These are phyloP conservation scores for Ustilago vetiveriae DNA, from an alignment of 1,284 basidiomycete species.

Conservation along the genomic window DNA sequence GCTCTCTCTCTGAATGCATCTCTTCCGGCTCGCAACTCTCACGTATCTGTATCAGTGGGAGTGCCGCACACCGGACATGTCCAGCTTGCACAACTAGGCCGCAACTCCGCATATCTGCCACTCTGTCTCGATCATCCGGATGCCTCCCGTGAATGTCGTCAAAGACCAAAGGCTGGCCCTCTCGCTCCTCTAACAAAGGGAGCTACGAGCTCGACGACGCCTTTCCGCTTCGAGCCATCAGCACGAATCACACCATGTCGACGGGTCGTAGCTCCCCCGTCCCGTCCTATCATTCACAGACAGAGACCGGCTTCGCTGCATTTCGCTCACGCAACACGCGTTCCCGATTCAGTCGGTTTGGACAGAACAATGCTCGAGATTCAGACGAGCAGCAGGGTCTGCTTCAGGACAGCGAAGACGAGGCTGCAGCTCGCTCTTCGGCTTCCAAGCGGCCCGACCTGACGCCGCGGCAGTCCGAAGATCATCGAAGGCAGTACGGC, in stretches of 20 bases:
- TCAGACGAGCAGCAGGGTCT: conserved; percentile 49
- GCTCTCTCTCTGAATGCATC: too few relatives aligned
- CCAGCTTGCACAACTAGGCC: too few relatives aligned
- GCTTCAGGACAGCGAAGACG: conserved; percentile 33
- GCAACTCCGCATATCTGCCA: too few relatives aligned
- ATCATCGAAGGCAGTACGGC: conserved; percentile 42
- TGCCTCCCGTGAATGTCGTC: conserved; percentile 32
- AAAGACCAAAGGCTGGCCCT: conserved; percentile 7
- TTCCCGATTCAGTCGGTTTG: conserved; percentile 40
- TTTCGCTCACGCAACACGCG: conserved; percentile 41
- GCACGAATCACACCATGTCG: conserved; percentile 20
- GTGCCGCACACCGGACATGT: too few relatives aligned
- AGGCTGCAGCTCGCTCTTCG: neutral
- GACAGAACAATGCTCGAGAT: conserved; percentile 42
- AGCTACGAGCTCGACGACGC: conserved; percentile 21
- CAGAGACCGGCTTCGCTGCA: conserved; percentile 32
- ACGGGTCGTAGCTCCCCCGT: conserved; percentile 36
- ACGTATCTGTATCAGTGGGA: too few relatives aligned
- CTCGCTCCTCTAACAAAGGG: conserved; percentile 5
- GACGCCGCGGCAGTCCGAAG: conserved; percentile 35
- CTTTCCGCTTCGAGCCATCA: conserved; percentile 22
- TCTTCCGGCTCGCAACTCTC: too few relatives aligned
- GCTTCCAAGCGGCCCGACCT: conserved; percentile 18
- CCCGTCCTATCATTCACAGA: conserved; percentile 35
- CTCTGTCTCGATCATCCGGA: neutral